Conservation (phyloP, 805 yeast species). For the Teunomyces atbi region DNA sequence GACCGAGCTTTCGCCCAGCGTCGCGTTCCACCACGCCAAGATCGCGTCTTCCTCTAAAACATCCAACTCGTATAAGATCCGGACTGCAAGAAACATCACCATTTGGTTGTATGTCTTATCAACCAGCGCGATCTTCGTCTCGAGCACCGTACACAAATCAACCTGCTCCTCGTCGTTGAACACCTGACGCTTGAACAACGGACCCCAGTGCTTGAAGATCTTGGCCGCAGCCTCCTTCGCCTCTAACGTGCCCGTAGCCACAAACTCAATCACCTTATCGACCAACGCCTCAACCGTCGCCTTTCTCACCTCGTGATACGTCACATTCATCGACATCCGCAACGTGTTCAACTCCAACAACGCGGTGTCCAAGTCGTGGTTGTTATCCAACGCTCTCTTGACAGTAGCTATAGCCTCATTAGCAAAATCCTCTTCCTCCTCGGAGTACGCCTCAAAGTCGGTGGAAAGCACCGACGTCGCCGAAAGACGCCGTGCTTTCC, state of each 20-base stretch:
- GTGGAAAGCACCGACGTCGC: constrained; percentile 41
- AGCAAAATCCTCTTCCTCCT: constrained; percentile 67
- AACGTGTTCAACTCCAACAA: constrained; percentile 87
- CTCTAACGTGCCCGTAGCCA: constrained; percentile 72
- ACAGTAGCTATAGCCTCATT: constrained; percentile 93
- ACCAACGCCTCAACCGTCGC: constrained; percentile 78
- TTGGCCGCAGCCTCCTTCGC: constrained; percentile 74
- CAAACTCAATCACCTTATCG: constrained; percentile 66
- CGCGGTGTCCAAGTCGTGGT: constrained; percentile 93
- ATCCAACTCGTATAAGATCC: constrained; percentile 75
- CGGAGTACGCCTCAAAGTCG: constrained; percentile 44
- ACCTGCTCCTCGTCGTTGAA: constrained; percentile 77
- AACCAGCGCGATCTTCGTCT: constrained; percentile 37
- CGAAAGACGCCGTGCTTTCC: constrained; percentile 34
- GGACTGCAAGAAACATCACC: constrained; percentile 51
- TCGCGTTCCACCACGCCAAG: constrained; percentile 75
- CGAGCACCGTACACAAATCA: constrained; percentile 59
- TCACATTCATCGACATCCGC: constrained; percentile 96
- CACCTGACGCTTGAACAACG: constrained; percentile 79
- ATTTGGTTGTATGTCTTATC: constrained; percentile 46
- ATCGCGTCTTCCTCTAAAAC: constrained; percentile 80
- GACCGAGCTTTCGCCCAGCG: constrained; percentile 37
- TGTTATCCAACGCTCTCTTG: constrained; percentile 85
- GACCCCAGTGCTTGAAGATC: constrained; percentile 78
- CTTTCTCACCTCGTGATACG: constrained; percentile 85